Base-by-base conservation (phyloP, 768 basidiomycete genomes). In the Cystobasidium tubakii region DNA sequence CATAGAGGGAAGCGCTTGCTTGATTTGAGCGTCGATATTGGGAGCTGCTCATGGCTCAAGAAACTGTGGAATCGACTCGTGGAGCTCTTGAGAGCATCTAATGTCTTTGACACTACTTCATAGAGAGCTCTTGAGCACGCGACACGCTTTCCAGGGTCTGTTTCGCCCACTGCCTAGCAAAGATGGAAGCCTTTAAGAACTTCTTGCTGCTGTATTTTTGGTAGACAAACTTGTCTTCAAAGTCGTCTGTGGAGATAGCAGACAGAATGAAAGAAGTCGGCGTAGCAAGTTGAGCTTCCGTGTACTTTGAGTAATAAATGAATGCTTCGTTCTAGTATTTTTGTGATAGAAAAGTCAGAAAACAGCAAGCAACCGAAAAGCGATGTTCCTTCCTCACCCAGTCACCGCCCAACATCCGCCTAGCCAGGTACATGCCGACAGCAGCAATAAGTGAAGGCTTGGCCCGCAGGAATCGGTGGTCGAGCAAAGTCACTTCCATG, bases 151-250 rank as follows among this genome's bases (percentile, higher is more conserved):
- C 69, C 27, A 71, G 54, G 1, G 53, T 76, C 73, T 74, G 78
- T 46, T 78, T 76, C 12, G 83, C 83, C 83, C 84, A 84, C 75
- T 83, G 82, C 63, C 83, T 75, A 0, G 84, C 84, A 75, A 83
- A 84, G 63, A 82, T 80, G 31, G 79, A 79, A 6, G 84, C 95
- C 82, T 95, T 92, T 81, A 98, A 87, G 86, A 96, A 69, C 82
- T 92, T 94, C 88, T 94, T 96, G 85, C 90, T 87, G 55, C 92
- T 88, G 82, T 98, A 99, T 84, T 99, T 98, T 85, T 90, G 90
- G 87, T 87, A 94, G 44, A 93, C 89, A 82, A 92, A 92, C 77
- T 89, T 87, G 63, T 86, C 84, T n/a, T 87, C 84, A 81, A 98
- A 97, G 77, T 87, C 87, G 7, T 86, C 83, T 76, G 92, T 90